Base-by-base conservation (phyloP, 768 basidiomycete genomes). In the Lenzites betulinus region DNA sequence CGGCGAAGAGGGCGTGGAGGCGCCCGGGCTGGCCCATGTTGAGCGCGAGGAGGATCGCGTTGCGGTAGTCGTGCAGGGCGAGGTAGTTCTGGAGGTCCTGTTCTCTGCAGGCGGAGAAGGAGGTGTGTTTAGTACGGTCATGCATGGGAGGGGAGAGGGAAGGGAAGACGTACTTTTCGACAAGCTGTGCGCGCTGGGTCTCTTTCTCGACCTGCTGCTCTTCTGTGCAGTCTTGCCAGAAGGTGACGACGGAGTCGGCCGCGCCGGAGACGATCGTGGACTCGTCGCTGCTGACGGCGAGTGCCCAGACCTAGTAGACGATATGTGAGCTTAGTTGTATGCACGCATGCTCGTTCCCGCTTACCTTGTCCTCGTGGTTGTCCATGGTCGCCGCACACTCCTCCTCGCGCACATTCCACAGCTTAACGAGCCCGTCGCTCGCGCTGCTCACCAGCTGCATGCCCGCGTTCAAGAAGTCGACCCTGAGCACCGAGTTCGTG, bases 141-240 rank as follows among this genome's bases (percentile, higher is more conserved):
- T 28, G 22, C 28, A 23, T 28, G 11, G 15, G 38, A 12, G 16
- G 1, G 26, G 18, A 15, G 25, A 33, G 18, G 6, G 1, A 6
- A 12, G 22, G 20, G 18, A 22, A n/a, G 25, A 79, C 90, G 69
- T 69, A 95, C 96, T 90, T 92, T 66, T 92, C 80, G 46, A 93
- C 91, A 62, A 86, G 74, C 56, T 90, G 83, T 13, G 85, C 84
- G 23, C 92, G 83, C 67, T 88, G 85, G 6, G 79, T 75, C 67
- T 90, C 89, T 70, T 86, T 89, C 72, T 93, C 89, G 38, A 78
- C 76, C 65, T 90, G 87, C 62, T 91, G 81, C 64, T 91, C 87
- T 70, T 90, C 91, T 0, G 95, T 97, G 63, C 89, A 92, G 73
- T 98, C 96, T 74, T 92, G 81, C 97, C 97, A 98, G 71, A 99